A percentile compares a stretch with the other conserved stretches of the same genome.
phyloP scores from a whole-genome alignment of 495 filamentous ascomycete genomes.

The Penicillium verhagenii region DNA sequence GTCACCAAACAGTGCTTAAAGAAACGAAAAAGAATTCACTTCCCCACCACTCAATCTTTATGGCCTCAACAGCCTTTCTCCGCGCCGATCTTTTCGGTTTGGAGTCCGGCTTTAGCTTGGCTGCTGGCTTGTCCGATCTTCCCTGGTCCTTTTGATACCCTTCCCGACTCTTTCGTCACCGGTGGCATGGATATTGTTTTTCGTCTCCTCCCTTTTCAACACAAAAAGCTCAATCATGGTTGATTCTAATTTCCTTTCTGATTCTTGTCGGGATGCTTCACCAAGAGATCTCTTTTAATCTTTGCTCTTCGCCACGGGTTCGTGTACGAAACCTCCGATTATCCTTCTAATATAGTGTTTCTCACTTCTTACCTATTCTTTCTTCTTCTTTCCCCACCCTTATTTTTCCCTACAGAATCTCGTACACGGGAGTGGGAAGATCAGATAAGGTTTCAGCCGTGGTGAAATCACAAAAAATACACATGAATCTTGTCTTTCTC shows the following conservation, averaged over 20 bases:
- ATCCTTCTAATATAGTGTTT: constrained; percentile 27
- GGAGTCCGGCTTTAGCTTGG: neutral
- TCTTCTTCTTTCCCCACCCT: neutral
- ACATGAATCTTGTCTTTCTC: neutral
- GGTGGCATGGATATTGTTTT: constrained; percentile 29
- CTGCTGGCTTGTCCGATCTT: constrained; percentile 31
- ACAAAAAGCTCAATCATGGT: constrained; percentile 22
- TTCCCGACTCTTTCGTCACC: constrained; percentile 38
- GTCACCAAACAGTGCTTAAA: constrained; percentile 41
- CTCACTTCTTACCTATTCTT: constrained; percentile 4
- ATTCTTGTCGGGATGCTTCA: constrained; percentile 15
- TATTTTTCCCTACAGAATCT: neutral
- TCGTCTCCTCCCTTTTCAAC: constrained; percentile 6
- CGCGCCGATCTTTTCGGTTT: neutral
- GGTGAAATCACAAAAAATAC: neutral
- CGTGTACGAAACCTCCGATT: constrained; percentile 25
- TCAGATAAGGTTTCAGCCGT: neutral
- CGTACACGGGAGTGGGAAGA: constrained; percentile 1
- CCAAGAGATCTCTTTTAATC: constrained; percentile 17
- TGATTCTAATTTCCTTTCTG: constrained; percentile 15
- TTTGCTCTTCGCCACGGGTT: constrained; percentile 20
- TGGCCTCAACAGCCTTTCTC: neutral
- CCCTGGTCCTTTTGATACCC: constrained; percentile 47
- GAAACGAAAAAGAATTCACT: neutral
- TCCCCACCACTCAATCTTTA: neutral